A percentile compares a stretch with the other conserved stretches of the same genome.
These are phyloP conservation scores for Viola pubescens DNA, from an alignment of 441 rosid genomes.

Conservation along the genomic window DNA sequence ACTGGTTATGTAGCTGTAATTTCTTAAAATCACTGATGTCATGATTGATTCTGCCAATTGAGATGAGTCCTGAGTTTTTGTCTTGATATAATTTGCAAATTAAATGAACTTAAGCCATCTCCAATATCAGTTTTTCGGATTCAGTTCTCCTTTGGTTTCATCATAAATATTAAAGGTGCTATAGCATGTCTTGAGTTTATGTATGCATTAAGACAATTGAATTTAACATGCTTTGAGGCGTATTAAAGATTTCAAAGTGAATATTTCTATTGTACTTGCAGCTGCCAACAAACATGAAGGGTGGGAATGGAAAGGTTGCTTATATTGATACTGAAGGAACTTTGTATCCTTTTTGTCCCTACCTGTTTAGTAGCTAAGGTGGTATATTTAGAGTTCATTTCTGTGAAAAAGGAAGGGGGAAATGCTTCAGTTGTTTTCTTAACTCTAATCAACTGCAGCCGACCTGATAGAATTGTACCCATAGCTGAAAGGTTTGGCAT, in stretches of 20 bases:
- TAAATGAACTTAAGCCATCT: not conserved
- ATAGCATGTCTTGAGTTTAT: not conserved
- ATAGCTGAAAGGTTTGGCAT: conserved; percentile 95
- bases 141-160: not conserved
- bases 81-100: not conserved
- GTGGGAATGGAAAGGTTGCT: conserved; percentile 95
- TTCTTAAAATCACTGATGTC: not conserved
- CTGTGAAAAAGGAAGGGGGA: not conserved
- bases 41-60: not conserved
- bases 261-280: conserved; percentile 26
- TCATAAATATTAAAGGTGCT: too few relatives aligned
- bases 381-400: not conserved
- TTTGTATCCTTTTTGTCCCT: conserved; percentile 48
- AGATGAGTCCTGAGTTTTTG: not conserved
- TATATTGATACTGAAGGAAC: conserved; percentile 87
- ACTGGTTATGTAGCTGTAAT: too few relatives aligned
- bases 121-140: not conserved
- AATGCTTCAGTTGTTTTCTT: conserved; percentile 10
- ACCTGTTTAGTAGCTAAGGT: conserved; percentile 6
- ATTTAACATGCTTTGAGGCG: not conserved
- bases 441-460: conserved; percentile 39
- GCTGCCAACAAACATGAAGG: conserved; percentile 84
- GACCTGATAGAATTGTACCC: conserved; percentile 75
- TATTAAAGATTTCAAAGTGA: not conserved
- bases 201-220: not conserved